Percentiles rank a stretch among this genome's conserved stretches.
These are phyloP conservation scores for Prunus dulcis DNA, from an alignment of 306 rosid species.

Conservation along the genomic window DNA sequence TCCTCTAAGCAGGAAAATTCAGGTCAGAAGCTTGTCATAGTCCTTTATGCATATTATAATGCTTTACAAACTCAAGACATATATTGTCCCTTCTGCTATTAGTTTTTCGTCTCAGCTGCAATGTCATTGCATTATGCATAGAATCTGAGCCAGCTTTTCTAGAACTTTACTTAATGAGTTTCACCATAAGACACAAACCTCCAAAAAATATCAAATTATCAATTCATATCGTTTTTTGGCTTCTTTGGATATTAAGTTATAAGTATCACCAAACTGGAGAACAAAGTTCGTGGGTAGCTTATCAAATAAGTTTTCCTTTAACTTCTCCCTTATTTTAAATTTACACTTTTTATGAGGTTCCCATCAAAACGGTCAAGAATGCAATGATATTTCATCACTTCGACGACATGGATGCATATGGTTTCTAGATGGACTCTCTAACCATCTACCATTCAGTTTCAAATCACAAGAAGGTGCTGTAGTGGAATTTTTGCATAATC, in stretches of 20 bases:
- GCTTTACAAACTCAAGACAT: too few relatives aligned
- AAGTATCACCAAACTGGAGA: neutral
- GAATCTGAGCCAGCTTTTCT: neutral
- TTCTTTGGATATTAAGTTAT: neutral
- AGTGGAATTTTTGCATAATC: neutral
- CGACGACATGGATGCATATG: neutral
- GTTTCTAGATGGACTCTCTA: neutral
- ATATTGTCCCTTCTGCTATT: neutral
- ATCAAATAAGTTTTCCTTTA: neutral
- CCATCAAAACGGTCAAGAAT: neutral
- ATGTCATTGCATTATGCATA: neutral
- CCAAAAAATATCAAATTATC: neutral
- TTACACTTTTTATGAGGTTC: neutral
- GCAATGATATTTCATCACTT: neutral
- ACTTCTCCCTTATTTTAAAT: neutral
- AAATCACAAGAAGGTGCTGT: neutral
- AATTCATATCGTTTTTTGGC: neutral
- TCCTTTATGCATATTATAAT: neutral
- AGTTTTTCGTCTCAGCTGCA: neutral
- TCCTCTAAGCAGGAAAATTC: constrained; percentile 44
- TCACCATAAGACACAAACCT: neutral
- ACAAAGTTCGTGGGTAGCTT: neutral
- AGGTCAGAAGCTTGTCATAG: constrained; percentile 39
- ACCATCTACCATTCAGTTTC: neutral
- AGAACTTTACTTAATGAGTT: neutral